Evolutionary conservation across 495 filamentous ascomycete genomes (phyloP), one percentile per base, ranked within the genome.

Genomic region (Hyphodiscus hymeniophilus): DNA sequence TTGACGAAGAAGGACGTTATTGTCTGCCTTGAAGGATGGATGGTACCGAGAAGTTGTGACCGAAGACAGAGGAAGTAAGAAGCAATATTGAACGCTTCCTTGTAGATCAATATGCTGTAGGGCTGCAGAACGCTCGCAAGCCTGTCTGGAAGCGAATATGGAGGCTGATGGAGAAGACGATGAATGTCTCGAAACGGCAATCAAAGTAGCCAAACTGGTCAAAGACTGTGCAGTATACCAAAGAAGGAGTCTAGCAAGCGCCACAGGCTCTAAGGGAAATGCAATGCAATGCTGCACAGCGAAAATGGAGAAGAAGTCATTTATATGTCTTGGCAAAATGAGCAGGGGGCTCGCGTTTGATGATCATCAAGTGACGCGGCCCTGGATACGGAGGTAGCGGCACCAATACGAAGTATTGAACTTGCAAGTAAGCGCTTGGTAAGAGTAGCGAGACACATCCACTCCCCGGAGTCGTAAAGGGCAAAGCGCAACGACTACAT

Each of bases 361-460:
- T n/a, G 34, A 46, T 45, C 51, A 22, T 24, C 39, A 49, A 39
- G 46, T 54, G 51, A 54, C 51, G 51, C 51, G 51, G 51, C 51
- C 51, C 41, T 43, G 26, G 40, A 50, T 20, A 38, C 21, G n/a
- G n/a, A n/a, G n/a, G n/a, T n/a, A n/a, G n/a, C n/a, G n/a, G n/a
- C n/a, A n/a, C n/a, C n/a, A n/a, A n/a, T n/a, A n/a, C n/a, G n/a
- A n/a, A n/a, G n/a, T n/a, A n/a, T n/a, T n/a, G n/a, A n/a, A n/a
- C n/a, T n/a, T n/a, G n/a, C n/a, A n/a, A n/a, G n/a, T n/a, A n/a
- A n/a, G n/a, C n/a, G n/a, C n/a, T n/a, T n/a, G n/a, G n/a, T n/a
- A n/a, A n/a, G n/a, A n/a, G n/a, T n/a, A n/a, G n/a, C n/a, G 21
- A 8, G 10, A 21, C 22, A 39, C 21, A 15, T 33, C 36, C 36